Base-by-base conservation (phyloP, 2,329 filamentous ascomycete species). In the Fusarium sororula region DNA sequence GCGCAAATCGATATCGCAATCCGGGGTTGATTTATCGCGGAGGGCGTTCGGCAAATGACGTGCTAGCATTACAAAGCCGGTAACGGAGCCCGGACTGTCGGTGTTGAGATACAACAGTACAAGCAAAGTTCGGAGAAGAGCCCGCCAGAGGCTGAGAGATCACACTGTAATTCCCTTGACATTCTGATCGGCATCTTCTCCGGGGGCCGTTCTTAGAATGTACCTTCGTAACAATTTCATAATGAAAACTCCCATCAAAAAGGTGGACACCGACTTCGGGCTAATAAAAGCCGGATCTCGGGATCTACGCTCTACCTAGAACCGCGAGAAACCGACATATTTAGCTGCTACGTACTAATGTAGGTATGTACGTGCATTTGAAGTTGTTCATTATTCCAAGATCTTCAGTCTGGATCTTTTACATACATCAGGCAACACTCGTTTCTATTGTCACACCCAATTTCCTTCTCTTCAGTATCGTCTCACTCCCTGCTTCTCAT, bases 401-500 rank as follows among this genome's bases (percentile, higher is more conserved):
- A 42, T 26, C 22, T 10, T 57, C 53, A 11, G 28, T 69, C 56
- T 48, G 63, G 62, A 68, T 64, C 47, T 45, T n/a, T n/a, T 59
- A 45, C 13, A 37, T 56, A 45, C 13, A 37, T 56, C 47, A 68
- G 13, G 45, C n/a, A 53, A 60, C 38, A 55, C 30, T 60, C 38
- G 53, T 50, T 64, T 70, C 57, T 69, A 47, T 66, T 24, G 26
- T 62, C 41, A 35, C 55, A 30, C n/a, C 28, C 26, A 11, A 24
- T 57, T 58, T 45, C 38, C 54, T 41, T 39, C 51, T 68, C 67
- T 65, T 77, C 57, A 82, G 50, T 82, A 82, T 41, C 74, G 77
- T 67, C 76, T 79, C 7, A 66, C 77, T 5, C 81, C 82, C 51
- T 81, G 77, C 67, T 83, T 82, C 64, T 78, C 81, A 28, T 81